phyloP scores from a whole-genome alignment of 2,329 filamentous ascomycete genomes.

The Ascochyta clinopodiicola region DNA sequence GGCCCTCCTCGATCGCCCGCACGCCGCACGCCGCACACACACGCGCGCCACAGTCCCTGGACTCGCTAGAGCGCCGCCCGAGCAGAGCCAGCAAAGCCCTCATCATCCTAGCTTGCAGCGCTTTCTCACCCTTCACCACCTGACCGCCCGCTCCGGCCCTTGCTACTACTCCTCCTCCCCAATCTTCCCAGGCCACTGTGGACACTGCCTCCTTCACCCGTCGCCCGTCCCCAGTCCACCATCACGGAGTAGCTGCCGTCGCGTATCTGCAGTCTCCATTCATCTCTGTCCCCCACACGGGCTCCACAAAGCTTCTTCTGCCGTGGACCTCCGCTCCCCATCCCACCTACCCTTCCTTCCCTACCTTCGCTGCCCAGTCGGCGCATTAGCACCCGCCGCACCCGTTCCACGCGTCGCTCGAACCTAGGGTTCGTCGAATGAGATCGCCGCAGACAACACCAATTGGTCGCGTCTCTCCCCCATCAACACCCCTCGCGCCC shows the following conservation, averaged over 20 bases:
- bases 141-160: conserved; percentile 22
- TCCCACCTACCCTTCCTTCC: conserved; percentile 29
- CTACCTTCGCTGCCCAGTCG: conserved; percentile 27
- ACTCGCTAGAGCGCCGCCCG: conserved; percentile 22
- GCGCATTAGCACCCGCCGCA: conserved; percentile 34
- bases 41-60: conserved; percentile 41
- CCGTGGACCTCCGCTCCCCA: conserved; percentile 38
- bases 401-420: conserved; percentile 30
- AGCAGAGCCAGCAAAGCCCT: conserved; percentile 12
- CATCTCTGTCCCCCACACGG: conserved; percentile 41
- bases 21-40: conserved; percentile 2
- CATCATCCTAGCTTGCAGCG: conserved; percentile 14
- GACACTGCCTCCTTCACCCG: conserved; percentile 17
- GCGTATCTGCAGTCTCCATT: conserved; percentile 29
- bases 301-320: conserved; percentile 44
- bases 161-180: conserved; percentile 22
- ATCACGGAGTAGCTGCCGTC: conserved; percentile 29
- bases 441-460: conserved; percentile 32
- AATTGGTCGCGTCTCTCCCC: conserved; percentile 43
- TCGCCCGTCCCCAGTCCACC: conserved; percentile 7
- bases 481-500: conserved; percentile 18
- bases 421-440: conserved; percentile 41
- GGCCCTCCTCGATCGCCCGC: conserved; percentile 39
- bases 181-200: conserved; percentile 23
- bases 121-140: conserved; percentile 24